phyloP scores from a whole-genome alignment of 2,329 filamentous ascomycete species.

The Alternaria dauci region DNA sequence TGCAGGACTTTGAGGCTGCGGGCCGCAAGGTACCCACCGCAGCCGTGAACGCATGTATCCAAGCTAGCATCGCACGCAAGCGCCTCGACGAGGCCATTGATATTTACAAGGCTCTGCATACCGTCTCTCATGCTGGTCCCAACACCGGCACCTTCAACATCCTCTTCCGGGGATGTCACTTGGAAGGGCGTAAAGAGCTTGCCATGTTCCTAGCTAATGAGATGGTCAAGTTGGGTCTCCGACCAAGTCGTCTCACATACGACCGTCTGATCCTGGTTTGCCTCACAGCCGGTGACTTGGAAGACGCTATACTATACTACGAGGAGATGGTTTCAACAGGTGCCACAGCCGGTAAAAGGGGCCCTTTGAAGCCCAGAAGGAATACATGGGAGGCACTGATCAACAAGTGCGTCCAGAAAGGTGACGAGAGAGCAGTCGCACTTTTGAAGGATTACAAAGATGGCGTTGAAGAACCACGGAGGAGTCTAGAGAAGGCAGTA shows the following conservation, averaged over 20 bases:
- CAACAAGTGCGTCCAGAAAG: conserved; percentile 10
- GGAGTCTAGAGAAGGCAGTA: conserved; percentile 22
- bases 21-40: conserved; percentile 62
- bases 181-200: conserved; percentile 56
- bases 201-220: conserved; percentile 70
- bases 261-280: conserved; percentile 69
- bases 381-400: conserved; percentile 33
- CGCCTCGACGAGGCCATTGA: conserved; percentile 63
- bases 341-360: conserved; percentile 14
- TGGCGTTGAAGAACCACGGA: conserved; percentile 21
- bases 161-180: conserved; percentile 62
- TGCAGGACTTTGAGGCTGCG: conserved; percentile 64
- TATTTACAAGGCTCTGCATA: conserved; percentile 69
- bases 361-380: conserved; percentile 22
- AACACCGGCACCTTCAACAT: conserved; percentile 68
- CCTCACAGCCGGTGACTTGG: conserved; percentile 48
- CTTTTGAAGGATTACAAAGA: conserved; percentile 30
- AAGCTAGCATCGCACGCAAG: conserved; percentile 57
- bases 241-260: conserved; percentile 67
- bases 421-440: conserved; percentile 30
- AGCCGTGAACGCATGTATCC: conserved; percentile 62
- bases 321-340: conserved; percentile 56
- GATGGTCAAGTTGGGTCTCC: conserved; percentile 64
- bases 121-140: conserved; percentile 56
- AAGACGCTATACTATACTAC: conserved; percentile 60